These are phyloP conservation scores for Naganishia onofrii DNA, from an alignment of 768 basidiomycete genomes.

Conservation along the genomic window DNA sequence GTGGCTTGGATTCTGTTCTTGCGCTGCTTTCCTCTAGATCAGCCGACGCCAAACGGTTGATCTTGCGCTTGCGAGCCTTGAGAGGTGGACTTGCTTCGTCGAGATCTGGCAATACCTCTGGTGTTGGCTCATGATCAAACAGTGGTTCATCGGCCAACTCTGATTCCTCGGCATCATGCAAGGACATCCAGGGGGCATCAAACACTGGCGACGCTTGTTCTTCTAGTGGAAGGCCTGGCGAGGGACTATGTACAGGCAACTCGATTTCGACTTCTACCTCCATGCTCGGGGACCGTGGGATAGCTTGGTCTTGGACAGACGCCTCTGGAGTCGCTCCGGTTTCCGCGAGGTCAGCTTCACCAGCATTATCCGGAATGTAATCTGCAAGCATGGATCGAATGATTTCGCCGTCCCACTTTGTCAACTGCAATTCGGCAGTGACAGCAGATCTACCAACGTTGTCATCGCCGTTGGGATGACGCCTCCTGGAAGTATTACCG, in stretches of 20 bases:
- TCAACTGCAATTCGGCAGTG: background rate
- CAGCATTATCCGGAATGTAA: background rate
- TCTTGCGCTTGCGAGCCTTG: constrained; percentile 6
- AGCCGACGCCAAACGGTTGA: background rate
- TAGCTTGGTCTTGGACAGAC: background rate
- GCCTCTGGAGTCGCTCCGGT: background rate
- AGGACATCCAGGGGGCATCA: constrained; percentile 11
- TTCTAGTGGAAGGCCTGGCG: background rate
- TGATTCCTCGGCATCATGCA: constrained; percentile 12
- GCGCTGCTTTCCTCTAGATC: background rate
- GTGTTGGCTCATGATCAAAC: background rate
- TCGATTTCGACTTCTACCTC: constrained; percentile 16
- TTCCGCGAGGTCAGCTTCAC: background rate
- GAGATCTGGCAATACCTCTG: background rate
- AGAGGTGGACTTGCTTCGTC: constrained; percentile 9
- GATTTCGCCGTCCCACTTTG: background rate
- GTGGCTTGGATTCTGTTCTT: background rate
- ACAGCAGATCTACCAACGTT: background rate
- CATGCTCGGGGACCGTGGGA: background rate
- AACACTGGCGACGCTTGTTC: background rate
- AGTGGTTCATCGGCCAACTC: background rate
- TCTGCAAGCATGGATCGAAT: constrained; percentile 16
- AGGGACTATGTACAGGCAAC: background rate
- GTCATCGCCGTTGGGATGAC: constrained; percentile 2
- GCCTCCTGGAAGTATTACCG: background rate